Conservation (phyloP, 2,329 filamentous ascomycete genomes). For the Geosmithia flava region DNA sequence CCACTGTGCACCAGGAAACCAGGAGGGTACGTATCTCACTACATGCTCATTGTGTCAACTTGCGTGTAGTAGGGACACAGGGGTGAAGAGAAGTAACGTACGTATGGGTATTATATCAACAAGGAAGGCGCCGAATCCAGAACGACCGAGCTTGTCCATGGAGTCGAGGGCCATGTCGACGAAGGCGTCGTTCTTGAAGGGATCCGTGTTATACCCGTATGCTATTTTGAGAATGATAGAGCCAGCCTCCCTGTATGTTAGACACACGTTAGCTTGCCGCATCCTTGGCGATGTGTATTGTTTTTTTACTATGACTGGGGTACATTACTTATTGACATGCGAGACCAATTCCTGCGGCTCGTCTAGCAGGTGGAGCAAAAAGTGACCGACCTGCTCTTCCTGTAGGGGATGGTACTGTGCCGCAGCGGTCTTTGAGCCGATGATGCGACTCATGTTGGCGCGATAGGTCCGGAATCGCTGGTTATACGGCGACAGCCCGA, state of each 20-base stretch:
- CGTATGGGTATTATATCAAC: slow-evolving; percentile 4
- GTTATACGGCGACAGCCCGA: slow-evolving; percentile 21
- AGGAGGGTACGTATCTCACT: slow-evolving; percentile 4
- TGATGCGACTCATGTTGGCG: slow-evolving; percentile 27
- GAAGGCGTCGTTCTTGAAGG: slow-evolving; percentile 7
- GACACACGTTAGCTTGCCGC: not conserved
- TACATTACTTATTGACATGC: not conserved
- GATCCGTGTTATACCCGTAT: slow-evolving; percentile 11
- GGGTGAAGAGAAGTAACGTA: slow-evolving; percentile 9
- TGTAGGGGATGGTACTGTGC: slow-evolving; percentile 6
- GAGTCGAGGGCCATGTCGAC: slow-evolving; percentile 8
- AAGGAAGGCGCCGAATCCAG: not conserved
- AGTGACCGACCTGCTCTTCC: not conserved
- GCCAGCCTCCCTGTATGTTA: slow-evolving; percentile 8
- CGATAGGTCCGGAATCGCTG: slow-evolving; percentile 25
- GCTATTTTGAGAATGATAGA: slow-evolving; percentile 8
- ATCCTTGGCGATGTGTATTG: not conserved
- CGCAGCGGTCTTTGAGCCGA: slow-evolving; percentile 27
- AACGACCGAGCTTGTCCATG: slow-evolving; percentile 3
- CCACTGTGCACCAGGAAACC: slow-evolving; percentile 10
- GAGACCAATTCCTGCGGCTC: not conserved
- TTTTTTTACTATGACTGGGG: not conserved
- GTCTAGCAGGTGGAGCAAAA: not conserved
- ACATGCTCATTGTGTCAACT: slow-evolving; percentile 10
- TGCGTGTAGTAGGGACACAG: slow-evolving; percentile 5